These are phyloP conservation scores for Suillus subaureus DNA, from an alignment of 768 basidiomycete genomes.

Conservation along the genomic window DNA sequence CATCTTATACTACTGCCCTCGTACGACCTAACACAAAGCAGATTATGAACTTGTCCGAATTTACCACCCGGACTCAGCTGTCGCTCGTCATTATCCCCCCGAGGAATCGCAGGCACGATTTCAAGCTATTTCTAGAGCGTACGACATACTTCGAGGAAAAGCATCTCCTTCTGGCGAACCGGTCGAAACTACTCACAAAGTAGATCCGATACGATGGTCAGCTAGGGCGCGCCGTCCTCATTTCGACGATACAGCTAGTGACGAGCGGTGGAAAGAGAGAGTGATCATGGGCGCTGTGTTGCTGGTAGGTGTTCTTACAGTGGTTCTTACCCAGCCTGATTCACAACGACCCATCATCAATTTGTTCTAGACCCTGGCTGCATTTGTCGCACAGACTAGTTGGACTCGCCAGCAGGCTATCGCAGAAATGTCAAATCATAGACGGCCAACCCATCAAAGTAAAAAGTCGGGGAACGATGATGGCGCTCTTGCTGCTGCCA, in stretches of 20 bases:
- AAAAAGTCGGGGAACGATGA: neutral
- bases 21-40: conserved; percentile 26
- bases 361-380: conserved; percentile 32
- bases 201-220: conserved; percentile 45
- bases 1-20: conserved; percentile 7
- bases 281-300: conserved; percentile 58
- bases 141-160: conserved; percentile 62
- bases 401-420: conserved; percentile 34
- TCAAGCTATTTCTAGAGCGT: conserved; percentile 68
- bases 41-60: conserved; percentile 81
- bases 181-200: conserved; percentile 18
- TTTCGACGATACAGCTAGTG: conserved; percentile 43
- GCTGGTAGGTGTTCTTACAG: conserved; percentile 38
- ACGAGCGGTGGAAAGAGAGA: conserved; percentile 71
- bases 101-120: conserved; percentile 65
- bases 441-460: neutral
- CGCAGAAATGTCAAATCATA: conserved; percentile 3
- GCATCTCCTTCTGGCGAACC: conserved; percentile 25
- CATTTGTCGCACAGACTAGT: conserved; percentile 37
- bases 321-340: neutral
- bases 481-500: neutral
- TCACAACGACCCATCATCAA: neutral
- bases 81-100: conserved; percentile 42
- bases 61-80: conserved; percentile 74
- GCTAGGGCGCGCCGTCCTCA: conserved; percentile 44